phyloP scores from a whole-genome alignment of 495 filamentous ascomycete genomes.

The Rostrohypoxylon terebratum region DNA sequence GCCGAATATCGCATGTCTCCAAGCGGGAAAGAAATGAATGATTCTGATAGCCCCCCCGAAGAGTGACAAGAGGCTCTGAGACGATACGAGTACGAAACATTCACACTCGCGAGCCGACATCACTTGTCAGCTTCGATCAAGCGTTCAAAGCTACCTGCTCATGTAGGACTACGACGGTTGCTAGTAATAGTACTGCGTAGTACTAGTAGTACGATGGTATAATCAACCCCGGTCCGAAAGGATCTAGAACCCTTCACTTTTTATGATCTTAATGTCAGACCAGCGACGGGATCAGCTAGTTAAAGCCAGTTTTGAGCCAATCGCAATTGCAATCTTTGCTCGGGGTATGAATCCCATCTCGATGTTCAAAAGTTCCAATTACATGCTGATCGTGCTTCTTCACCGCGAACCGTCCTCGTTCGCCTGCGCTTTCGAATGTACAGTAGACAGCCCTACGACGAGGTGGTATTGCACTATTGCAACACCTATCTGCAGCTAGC shows the following conservation, averaged over 20 bases:
- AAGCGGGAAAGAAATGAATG: neutral
- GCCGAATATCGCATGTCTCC: conserved; percentile 17
- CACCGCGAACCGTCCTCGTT: conserved; percentile 21
- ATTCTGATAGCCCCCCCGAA: conserved; percentile 1
- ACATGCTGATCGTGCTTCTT: conserved; percentile 13
- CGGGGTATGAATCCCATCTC: conserved; percentile 37
- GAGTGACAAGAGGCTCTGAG: neutral
- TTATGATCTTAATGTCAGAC: conserved; percentile 30
- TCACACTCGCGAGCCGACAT: conserved; percentile 2
- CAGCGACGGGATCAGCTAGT: conserved; percentile 32
- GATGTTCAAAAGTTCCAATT: conserved; percentile 30
- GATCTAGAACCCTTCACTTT: conserved; percentile 45
- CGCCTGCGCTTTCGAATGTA: conserved; percentile 17
- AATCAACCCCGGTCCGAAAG: conserved; percentile 36
- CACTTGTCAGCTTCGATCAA: conserved; percentile 7
- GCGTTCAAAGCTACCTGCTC: conserved; percentile 6
- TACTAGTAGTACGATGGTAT: too few relatives aligned
- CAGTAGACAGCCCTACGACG: conserved; percentile 23
- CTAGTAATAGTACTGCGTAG: too few relatives aligned
- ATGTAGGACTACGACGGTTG: neutral
- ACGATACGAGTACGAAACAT: conserved; percentile 16
- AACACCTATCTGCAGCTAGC: conserved; percentile 16
- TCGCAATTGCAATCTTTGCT: conserved; percentile 6
- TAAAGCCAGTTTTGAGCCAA: conserved; percentile 33
- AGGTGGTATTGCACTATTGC: conserved; percentile 22